These are phyloP conservation scores for Yamadazyma akitaensis DNA, from an alignment of 805 yeast species.

Conservation along the genomic window DNA sequence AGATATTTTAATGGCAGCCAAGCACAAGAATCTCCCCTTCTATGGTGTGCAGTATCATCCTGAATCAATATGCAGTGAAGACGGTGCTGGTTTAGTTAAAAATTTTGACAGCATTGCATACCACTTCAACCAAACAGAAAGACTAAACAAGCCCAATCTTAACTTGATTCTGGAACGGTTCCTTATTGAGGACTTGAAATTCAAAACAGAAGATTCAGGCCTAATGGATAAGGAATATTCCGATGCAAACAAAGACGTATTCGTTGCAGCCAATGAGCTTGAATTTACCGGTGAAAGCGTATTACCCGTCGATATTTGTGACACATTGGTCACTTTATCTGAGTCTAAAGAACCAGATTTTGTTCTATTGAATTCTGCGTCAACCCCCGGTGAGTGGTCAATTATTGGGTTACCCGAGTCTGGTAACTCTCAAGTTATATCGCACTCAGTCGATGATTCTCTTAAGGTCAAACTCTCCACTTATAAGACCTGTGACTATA, in stretches of 20 bases:
- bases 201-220: slow-evolving; percentile 8
- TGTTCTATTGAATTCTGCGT: slow-evolving; percentile 70
- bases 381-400: slow-evolving; percentile 84
- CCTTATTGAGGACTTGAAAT: neutral
- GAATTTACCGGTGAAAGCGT: slow-evolving; percentile 15
- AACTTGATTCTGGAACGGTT: neutral
- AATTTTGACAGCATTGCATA: slow-evolving; percentile 60
- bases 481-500: slow-evolving; percentile 21
- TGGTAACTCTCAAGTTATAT: slow-evolving; percentile 44
- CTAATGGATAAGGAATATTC: slow-evolving; percentile 5
- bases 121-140: slow-evolving; percentile 23
- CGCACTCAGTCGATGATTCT: slow-evolving; percentile 56
- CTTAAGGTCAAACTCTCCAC: slow-evolving; percentile 21
- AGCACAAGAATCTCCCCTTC: slow-evolving; percentile 59
- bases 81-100: slow-evolving; percentile 55
- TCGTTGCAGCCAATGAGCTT: slow-evolving; percentile 15
- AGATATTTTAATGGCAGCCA: slow-evolving; percentile 74
- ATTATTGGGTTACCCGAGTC: slow-evolving; percentile 69
- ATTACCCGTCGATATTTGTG: slow-evolving; percentile 51
- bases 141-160: slow-evolving; percentile 10
- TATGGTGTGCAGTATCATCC: slow-evolving; percentile 98
- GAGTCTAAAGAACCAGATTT: slow-evolving; percentile 39
- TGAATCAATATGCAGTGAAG: slow-evolving; percentile 80
- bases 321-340: slow-evolving; percentile 25
- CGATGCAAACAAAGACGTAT: neutral